Percentiles rank a stretch among this genome's conserved stretches.
phyloP scores from a whole-genome alignment of 108 stramenopile genomes.

The Asterionellopsis glacialis region DNA sequence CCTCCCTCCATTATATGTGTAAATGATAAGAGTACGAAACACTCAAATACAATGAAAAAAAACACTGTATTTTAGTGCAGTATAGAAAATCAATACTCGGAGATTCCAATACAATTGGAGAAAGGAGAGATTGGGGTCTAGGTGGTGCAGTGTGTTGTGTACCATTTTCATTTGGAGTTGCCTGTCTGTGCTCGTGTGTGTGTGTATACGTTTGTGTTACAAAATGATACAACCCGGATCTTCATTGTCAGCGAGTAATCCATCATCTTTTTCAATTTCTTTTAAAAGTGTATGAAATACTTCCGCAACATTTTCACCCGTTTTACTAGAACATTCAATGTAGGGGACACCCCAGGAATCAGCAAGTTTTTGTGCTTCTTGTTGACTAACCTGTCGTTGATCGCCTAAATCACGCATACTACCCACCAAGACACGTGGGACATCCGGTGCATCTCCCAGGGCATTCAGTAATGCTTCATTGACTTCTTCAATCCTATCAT shows the following conservation, averaged over 20 bases:
- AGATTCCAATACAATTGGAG: too few species aligned
- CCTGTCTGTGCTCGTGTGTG: too few species aligned
- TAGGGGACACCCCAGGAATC: slow-evolving; percentile 73
- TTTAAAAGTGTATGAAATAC: slow-evolving; percentile 83
- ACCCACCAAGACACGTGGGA: slow-evolving; percentile 84
- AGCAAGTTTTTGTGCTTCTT: slow-evolving; percentile 71
- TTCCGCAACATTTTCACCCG: slow-evolving; percentile 76
- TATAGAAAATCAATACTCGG: too few species aligned
- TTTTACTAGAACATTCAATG: slow-evolving; percentile 80
- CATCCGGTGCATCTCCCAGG: slow-evolving; percentile 78
- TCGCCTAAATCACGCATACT: slow-evolving; percentile 73
- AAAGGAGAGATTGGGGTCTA: too few species aligned
- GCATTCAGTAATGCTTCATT: slow-evolving; percentile 77
- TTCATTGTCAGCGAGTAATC: slow-evolving; percentile 64
- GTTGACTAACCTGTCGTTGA: slow-evolving; percentile 45
- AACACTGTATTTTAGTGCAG: too few species aligned
- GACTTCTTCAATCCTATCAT: slow-evolving; percentile 70
- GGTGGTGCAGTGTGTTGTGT: too few species aligned
- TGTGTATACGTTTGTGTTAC: too few species aligned
- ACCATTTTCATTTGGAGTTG: too few species aligned
- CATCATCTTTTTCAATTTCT: slow-evolving; percentile 89
- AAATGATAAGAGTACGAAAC: too few species aligned
- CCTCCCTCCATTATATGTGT: too few species aligned
- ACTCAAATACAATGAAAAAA: too few species aligned
- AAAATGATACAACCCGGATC: slow-evolving; percentile 64